Base-by-base conservation (phyloP, 805 yeast genomes). In the Wickerhamomyces rabaulensis region DNA sequence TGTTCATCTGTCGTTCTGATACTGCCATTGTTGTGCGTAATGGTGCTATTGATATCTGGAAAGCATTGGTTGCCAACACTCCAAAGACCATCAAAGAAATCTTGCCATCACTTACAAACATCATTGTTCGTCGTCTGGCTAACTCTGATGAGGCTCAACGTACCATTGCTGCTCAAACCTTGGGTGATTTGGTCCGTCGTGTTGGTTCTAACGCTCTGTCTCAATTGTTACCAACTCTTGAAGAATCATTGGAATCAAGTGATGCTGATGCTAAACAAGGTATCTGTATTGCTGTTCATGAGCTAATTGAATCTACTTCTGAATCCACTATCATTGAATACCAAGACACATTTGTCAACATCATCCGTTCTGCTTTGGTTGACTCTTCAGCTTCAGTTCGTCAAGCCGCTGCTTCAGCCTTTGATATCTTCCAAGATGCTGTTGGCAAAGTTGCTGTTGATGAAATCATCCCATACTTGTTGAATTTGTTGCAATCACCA, bases 31-130 rank as follows among this genome's bases (percentile, higher is more conserved):
- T 82, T 54, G 99, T 94, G 23, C 82, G 99, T 58, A 81, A 81
- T 53, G 87, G 95, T 22, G 83, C 98, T 12, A 80, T 88, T 49
- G 97, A 94, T 58, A 89, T 94, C 41, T 94, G 99, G 99, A 91
- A 91, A 69, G 89, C 96, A 0, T 73, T 94, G 61, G 97, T 94
- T 43, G 87, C 96, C 41, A 94, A 94, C 64, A 94, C 99, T 20
- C 98, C 99, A 39, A 82, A 87, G 61, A 87, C 96, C 4, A 85
- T 94, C 41, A 92, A 87, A 71, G 97, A 91, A 64, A 89, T 94
- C 51, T 67, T 94, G 52, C 95, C 97, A 26, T 74, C 89, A 6
- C 78, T 94, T 53, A 87, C 94, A 6, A 77, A 77, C 49, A 77
- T 88, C 57, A 82, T 94, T 59, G 88, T 94, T 49, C 79, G 83